phyloP scores from a whole-genome alignment of 202 grass and related monocot genomes.

The Brachypodium distachyon region DNA sequence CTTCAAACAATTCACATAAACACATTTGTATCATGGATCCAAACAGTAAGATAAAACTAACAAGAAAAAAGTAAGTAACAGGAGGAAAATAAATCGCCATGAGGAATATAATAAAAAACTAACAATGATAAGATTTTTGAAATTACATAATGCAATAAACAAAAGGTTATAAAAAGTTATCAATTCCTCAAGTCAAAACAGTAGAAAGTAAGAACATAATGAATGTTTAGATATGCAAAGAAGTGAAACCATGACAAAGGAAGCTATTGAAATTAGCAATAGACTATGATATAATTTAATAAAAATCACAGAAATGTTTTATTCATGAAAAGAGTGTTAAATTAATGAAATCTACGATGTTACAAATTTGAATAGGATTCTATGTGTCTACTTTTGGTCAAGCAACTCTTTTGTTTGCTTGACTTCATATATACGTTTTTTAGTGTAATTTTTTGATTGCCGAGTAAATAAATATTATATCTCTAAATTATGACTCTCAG shows the following conservation, averaged over 20 bases:
- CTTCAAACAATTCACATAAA: neutral
- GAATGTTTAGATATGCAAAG: neutral
- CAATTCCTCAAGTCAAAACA: neutral
- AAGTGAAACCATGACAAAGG: neutral
- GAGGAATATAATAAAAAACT: neutral
- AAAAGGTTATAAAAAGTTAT: neutral
- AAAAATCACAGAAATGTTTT: neutral
- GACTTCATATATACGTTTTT: neutral
- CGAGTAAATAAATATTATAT: neutral
- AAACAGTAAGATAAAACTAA: neutral
- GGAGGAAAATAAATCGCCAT: neutral
- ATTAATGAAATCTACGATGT: neutral
- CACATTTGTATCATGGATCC: neutral
- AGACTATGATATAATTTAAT: neutral
- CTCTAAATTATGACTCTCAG: neutral
- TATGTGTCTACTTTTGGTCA: neutral
- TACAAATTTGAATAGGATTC: neutral
- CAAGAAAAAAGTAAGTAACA: neutral
- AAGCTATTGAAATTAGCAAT: neutral
- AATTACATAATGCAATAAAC: neutral
- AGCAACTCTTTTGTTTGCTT: neutral
- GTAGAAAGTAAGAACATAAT: neutral
- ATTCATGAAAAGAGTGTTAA: neutral
- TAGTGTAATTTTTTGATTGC: neutral
- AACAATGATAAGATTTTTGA: neutral